Base-by-base conservation (phyloP, 192 early-diverging fungal species). In the Linnemannia schmuckeri region DNA sequence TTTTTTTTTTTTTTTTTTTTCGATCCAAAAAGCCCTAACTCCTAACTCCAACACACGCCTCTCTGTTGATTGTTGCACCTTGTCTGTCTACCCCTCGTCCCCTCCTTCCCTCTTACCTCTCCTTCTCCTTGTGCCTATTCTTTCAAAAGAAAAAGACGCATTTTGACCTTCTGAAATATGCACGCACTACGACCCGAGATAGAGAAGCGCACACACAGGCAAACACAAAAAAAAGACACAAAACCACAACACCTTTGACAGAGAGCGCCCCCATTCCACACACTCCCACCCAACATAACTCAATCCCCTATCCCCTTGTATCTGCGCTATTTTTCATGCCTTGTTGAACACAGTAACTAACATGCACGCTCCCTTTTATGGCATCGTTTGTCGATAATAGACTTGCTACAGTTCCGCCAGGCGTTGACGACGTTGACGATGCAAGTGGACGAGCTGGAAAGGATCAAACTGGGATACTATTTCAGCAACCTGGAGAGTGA, bases 401-500 rank as follows among this genome's bases (percentile, higher is more conserved):
- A 91, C 68, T n/a, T 89, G 33, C 41, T 82, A 41, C 89, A 89
- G 63, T 88, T 83, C 75, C 54, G 88, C 40, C 83, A 88, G 47
- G 87, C 88, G 0, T 55, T 92, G 17, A 79, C 85, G 70, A 89
- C 90, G 54, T 73, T 90, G 69, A 90, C 89, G 9, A 74, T 81
- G 74, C 89, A 92, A 68, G 88, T 92, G 17, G 91, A 92, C 72
- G 89, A 92, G 44, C 69, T 92, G 47, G 91, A 92, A 70, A 70
- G 76, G 7, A 80, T 92, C 80, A 92, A 92, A 52, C 24, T 83
- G 15, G 85, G 75, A 33, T 92, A 90, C 70, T 83, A 89, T 72
- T 79, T 86, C 73, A 80, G 84, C 63, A 90, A 87, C 17, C 70
- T 89, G n/a, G 89, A 92, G 37, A 84, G 83, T 8, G 91, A 92